Percentiles rank a stretch among this genome's conserved stretches.
Evolutionary conservation across 78 protist genomes (phyloP).

Genomic region (Emiliania huxleyi): DNA sequence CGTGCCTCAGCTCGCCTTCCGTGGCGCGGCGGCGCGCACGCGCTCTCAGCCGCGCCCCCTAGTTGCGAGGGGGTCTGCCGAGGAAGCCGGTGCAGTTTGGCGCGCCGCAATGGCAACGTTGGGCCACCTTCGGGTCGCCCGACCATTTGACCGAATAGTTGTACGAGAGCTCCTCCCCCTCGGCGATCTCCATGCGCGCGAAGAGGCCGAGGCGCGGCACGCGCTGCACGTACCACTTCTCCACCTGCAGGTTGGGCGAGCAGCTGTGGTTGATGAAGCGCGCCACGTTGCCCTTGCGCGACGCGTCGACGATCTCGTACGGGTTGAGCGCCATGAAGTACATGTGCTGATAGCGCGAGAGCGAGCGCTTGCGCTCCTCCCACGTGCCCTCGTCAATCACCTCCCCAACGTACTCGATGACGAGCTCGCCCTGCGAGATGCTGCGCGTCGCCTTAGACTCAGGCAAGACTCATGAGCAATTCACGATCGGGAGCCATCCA

Average conservation of each 20-base stretch:
- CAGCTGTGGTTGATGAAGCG: conserved; percentile 23
- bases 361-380: not conserved
- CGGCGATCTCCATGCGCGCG: not conserved
- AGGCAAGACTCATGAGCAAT: too few relatives aligned
- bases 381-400: not conserved
- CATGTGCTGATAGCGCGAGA: not conserved
- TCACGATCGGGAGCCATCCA: too few relatives aligned
- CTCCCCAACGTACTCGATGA: conserved; percentile 28
- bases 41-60: too few relatives aligned
- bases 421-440: not conserved
- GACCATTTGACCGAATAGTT: not conserved
- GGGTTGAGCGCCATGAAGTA: not conserved
- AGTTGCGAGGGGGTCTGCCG: not conserved
- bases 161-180: not conserved
- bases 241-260: not conserved
- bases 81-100: not conserved
- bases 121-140: not conserved
- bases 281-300: not conserved
- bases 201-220: not conserved
- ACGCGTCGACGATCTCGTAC: not conserved
- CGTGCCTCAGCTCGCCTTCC: too few relatives aligned
- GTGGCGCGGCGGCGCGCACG: too few relatives aligned
- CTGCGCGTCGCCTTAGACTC: too few relatives aligned
- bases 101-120: conserved; percentile 11
- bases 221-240: not conserved